Evolutionary conservation across 2,329 filamentous ascomycete species (phyloP).

Genomic region (Phialocephala subalpina): DNA sequence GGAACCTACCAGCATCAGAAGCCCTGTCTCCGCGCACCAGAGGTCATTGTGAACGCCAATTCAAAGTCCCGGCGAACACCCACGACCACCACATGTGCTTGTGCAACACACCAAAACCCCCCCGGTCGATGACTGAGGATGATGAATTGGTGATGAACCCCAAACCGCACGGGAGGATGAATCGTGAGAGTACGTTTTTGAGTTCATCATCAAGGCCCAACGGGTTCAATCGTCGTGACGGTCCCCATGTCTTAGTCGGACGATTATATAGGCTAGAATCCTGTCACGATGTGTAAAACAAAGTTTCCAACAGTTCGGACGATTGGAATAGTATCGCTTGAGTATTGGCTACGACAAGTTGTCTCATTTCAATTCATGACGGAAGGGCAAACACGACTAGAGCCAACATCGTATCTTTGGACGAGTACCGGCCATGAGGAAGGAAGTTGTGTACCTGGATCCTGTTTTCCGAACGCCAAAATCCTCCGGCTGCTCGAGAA

Average conservation of each 20-base stretch:
- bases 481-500: background rate
- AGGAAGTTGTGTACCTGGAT: background rate
- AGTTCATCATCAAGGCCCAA: constrained; percentile 1
- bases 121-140: background rate
- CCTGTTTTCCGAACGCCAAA: constrained; percentile 7
- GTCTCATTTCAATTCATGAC: constrained; percentile 8
- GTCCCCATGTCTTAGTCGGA: constrained; percentile 7
- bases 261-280: background rate
- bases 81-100: constrained; percentile 7
- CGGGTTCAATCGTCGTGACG: background rate
- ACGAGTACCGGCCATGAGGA: background rate
- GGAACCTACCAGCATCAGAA: constrained; percentile 27
- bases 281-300: constrained; percentile 12
- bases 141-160: constrained; percentile 3
- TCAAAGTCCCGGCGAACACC: constrained; percentile 14
- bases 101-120: background rate
- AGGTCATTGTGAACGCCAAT: constrained; percentile 11
- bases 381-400: constrained; percentile 4
- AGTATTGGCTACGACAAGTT: background rate
- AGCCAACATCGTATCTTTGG: background rate
- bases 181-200: constrained; percentile 4
- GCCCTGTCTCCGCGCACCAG: constrained; percentile 16
- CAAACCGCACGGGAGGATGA: constrained; percentile 5
- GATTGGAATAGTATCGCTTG: background rate
- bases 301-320: background rate